A percentile compares a stretch with the other conserved stretches of the same genome.
Evolutionary conservation across 2,329 filamentous ascomycete species (phyloP).

Genomic region (Sporothrix sp.): DNA sequence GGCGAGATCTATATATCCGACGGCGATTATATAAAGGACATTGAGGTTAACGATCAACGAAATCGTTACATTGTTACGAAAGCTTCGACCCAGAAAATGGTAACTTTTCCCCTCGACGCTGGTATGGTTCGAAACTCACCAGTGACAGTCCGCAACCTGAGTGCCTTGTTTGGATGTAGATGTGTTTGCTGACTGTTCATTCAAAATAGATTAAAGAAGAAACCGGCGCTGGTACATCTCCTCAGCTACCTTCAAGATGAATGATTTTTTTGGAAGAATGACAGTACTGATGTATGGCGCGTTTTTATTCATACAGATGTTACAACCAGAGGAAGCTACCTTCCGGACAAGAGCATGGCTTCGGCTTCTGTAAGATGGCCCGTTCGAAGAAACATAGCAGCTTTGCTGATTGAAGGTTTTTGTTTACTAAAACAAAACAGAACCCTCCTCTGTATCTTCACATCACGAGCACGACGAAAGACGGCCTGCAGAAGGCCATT

Average conservation of each 20-base stretch:
- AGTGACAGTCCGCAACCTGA: too few species aligned
- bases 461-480: conserved; percentile 84
- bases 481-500: conserved; percentile 82
- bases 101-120: conserved; percentile 70
- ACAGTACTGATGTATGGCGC: conserved; percentile 41
- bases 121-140: too few species aligned
- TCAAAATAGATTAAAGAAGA: conserved; percentile 99
- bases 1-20: conserved; percentile 90
- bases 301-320: conserved; percentile 65
- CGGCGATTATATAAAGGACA: conserved; percentile 96
- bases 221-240: conserved; percentile 95
- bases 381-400: not conserved
- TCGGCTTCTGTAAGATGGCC: conserved; percentile 60
- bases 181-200: too few species aligned
- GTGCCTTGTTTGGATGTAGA: too few species aligned
- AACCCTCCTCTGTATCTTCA: conserved; percentile 92
- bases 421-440: conserved; percentile 44
- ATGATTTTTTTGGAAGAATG: not conserved
- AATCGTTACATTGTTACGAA: conserved; percentile 97
- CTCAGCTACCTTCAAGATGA: conserved; percentile 15
- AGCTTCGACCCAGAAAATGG: conserved; percentile 96
- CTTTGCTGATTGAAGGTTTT: too few species aligned
- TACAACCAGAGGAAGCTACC: conserved; percentile 93
- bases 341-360: conserved; percentile 95
- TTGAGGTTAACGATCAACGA: conserved; percentile 95